These are phyloP conservation scores for Austroboletus novae-zelandiae DNA, from an alignment of 1,284 basidiomycete species.

Conservation along the genomic window DNA sequence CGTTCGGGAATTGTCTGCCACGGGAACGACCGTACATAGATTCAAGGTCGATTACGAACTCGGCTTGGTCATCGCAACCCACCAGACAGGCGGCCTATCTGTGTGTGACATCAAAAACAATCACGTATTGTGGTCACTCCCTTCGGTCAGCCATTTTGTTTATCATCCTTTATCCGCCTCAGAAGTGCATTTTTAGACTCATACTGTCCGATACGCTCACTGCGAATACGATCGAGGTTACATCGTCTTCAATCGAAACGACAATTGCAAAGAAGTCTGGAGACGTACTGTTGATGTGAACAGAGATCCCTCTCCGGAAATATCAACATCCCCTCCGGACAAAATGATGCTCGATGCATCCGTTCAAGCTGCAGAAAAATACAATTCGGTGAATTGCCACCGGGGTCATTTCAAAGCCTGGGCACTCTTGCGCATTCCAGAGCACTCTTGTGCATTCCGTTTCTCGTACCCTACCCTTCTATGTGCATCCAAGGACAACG, in stretches of 20 bases:
- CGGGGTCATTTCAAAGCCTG: constrained; percentile 58
- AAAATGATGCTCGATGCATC: constrained; percentile 33
- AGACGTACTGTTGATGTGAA: constrained; percentile 38
- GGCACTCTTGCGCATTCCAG: constrained; percentile 49
- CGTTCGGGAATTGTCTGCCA: constrained; percentile 33
- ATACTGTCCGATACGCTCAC: constrained; percentile 61
- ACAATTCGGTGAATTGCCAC: constrained; percentile 6
- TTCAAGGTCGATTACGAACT: constrained; percentile 68
- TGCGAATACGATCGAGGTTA: constrained; percentile 73
- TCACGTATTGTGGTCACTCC: constrained; percentile 55
- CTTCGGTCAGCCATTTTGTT: constrained; percentile 34
- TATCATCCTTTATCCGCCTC: not conserved
- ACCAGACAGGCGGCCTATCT: constrained; percentile 48
- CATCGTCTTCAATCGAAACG: constrained; percentile 62
- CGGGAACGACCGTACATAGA: constrained; percentile 52
- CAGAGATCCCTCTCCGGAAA: constrained; percentile 23
- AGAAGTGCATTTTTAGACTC: constrained; percentile 37
- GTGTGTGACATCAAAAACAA: constrained; percentile 53
- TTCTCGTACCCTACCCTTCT: constrained; percentile 66
- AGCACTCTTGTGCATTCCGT: constrained; percentile 55
- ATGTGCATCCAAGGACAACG: constrained; percentile 41
- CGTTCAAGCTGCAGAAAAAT: constrained; percentile 11
- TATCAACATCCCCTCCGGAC: constrained; percentile 34
- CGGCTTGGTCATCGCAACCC: constrained; percentile 58
- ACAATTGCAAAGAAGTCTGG: constrained; percentile 68